These are phyloP conservation scores for Podila verticillata DNA, from an alignment of 192 early-diverging fungal genomes.

Conservation along the genomic window DNA sequence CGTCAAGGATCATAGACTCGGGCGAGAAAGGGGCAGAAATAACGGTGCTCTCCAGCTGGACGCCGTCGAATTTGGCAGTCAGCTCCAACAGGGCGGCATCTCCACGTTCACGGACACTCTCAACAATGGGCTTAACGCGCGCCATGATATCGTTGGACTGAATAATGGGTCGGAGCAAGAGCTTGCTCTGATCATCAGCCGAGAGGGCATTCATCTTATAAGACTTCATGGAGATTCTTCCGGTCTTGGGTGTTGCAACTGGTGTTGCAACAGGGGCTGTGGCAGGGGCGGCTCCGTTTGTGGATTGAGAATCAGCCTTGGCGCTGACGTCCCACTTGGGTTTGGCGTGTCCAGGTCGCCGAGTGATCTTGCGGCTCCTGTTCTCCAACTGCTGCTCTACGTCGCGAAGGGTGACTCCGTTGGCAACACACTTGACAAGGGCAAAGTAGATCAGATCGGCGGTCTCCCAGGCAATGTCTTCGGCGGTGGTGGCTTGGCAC, in stretches of 20 bases:
- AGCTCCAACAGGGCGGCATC: conserved; percentile 87
- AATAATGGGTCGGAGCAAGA: conserved; percentile 92
- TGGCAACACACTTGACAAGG: conserved; percentile 83
- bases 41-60: conserved; percentile 74
- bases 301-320: conserved; percentile 15
- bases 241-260: conserved; percentile 53
- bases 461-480: conserved; percentile 94
- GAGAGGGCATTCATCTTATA: conserved; percentile 66
- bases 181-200: conserved; percentile 57
- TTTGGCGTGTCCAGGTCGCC: conserved; percentile 95
- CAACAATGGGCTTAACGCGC: conserved; percentile 91
- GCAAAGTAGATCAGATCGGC: conserved; percentile 98
- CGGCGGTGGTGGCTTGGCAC: conserved; percentile 75
- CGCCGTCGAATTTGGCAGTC: conserved; percentile 92
- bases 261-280: conserved; percentile 21
- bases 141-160: conserved; percentile 89
- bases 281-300: conserved; percentile 6
- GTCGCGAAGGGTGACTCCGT: conserved; percentile 85
- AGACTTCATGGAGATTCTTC: conserved; percentile 78
- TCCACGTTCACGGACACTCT: conserved; percentile 82
- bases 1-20: conserved; percentile 64
- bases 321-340: conserved; percentile 68
- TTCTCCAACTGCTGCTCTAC: conserved; percentile 88
- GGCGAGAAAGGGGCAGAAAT: conserved; percentile 86
- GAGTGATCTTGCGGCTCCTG: conserved; percentile 84